Percentiles rank a stretch among this genome's conserved stretches.
Evolutionary conservation across 805 yeast genomes (phyloP).

Genomic region (Kodamaea laetipori): DNA sequence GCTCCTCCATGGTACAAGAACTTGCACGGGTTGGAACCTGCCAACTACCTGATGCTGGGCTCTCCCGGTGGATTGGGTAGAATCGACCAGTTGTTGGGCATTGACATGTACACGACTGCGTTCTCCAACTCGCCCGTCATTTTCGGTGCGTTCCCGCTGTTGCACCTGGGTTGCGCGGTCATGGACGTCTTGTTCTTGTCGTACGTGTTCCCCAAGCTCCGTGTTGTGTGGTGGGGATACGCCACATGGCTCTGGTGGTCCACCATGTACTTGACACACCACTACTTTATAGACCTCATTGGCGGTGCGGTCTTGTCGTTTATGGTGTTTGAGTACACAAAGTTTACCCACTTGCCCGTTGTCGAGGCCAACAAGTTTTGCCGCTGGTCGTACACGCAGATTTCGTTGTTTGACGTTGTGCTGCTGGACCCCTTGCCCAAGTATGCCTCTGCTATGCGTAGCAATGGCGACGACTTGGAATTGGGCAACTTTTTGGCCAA

Average conservation of each 20-base stretch:
- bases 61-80: slow-evolving; percentile 95
- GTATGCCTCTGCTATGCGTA: background rate
- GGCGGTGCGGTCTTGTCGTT: slow-evolving; percentile 90
- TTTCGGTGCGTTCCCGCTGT: slow-evolving; percentile 85
- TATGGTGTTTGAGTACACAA: slow-evolving; percentile 67
- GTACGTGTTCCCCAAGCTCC: slow-evolving; percentile 74
- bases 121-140: slow-evolving; percentile 88
- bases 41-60: slow-evolving; percentile 87
- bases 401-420: slow-evolving; percentile 27
- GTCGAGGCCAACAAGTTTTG: slow-evolving; percentile 55
- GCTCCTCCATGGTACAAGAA: slow-evolving; percentile 98
- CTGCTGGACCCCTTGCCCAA: slow-evolving; percentile 35
- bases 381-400: slow-evolving; percentile 64
- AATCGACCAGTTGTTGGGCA: slow-evolving; percentile 75
- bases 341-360: slow-evolving; percentile 67
- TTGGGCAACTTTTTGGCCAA: slow-evolving; percentile 7
- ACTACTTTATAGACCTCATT: slow-evolving; percentile 88
- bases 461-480: slow-evolving; percentile 7
- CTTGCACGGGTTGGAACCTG: slow-evolving; percentile 82
- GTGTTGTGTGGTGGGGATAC: slow-evolving; percentile 69
- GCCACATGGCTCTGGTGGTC: slow-evolving; percentile 98
- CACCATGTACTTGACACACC: slow-evolving; percentile 97
- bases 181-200: slow-evolving; percentile 88
- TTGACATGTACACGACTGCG: slow-evolving; percentile 79
- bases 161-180: slow-evolving; percentile 92